Evolutionary conservation across 805 yeast genomes (phyloP).

Genomic region (Pichia thaimueangensis): DNA sequence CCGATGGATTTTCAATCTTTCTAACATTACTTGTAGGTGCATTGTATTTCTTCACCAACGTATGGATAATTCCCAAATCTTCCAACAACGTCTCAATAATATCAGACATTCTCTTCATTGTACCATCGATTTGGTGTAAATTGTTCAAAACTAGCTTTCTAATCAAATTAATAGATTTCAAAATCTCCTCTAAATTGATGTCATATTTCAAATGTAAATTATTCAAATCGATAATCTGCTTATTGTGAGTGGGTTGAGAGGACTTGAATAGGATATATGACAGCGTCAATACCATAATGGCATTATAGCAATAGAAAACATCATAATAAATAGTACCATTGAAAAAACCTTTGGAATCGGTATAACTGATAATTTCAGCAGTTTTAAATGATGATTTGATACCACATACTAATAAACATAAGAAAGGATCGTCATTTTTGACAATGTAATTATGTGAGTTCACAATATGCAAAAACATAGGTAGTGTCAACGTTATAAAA

Average conservation of each 20-base stretch:
- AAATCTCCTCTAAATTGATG: conserved; percentile 25
- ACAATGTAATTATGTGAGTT: conserved; percentile 31
- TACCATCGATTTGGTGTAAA: conserved; percentile 32
- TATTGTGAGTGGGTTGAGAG: conserved; percentile 13
- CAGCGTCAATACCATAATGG: conserved; percentile 36
- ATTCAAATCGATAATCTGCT: conserved; percentile 24
- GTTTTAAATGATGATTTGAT: conserved; percentile 35
- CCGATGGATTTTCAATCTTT: conserved; percentile 25
- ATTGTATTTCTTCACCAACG: conserved; percentile 24
- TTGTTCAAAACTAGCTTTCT: conserved; percentile 30
- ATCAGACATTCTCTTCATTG: conserved; percentile 38
- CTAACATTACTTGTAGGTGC: conserved; percentile 27
- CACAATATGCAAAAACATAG: conserved; percentile 36
- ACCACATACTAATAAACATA: conserved; percentile 35
- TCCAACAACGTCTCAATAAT: conserved; percentile 36
- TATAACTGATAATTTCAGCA: conserved; percentile 32
- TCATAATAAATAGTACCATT: conserved; percentile 42
- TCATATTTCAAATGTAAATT: conserved; percentile 23
- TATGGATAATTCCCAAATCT: conserved; percentile 35
- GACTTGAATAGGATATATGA: conserved; percentile 33
- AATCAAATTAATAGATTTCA: conserved; percentile 30
- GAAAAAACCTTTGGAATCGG: conserved; percentile 33
- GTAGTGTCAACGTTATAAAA: conserved; percentile 36
- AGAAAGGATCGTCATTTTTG: conserved; percentile 36
- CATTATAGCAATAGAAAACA: conserved; percentile 38